Conservation (phyloP, 2,329 filamentous ascomycete species). For the Monosporascus sp. region DNA sequence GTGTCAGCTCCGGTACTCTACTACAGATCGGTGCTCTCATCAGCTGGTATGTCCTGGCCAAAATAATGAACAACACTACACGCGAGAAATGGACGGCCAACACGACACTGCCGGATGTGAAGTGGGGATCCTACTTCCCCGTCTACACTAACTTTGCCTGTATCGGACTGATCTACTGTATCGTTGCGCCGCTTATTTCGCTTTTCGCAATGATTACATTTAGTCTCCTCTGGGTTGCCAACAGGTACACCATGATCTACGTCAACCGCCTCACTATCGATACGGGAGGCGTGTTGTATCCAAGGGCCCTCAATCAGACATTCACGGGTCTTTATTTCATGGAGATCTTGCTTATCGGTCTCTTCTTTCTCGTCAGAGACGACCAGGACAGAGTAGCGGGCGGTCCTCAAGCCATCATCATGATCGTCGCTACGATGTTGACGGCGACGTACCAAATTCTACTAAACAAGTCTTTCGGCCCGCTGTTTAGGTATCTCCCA, state of each 20-base stretch:
- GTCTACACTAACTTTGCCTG: slow-evolving; percentile 96
- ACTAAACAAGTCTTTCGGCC: slow-evolving; percentile 77
- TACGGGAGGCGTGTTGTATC: slow-evolving; percentile 88
- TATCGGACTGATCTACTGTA: slow-evolving; percentile 82
- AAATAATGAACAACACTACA: slow-evolving; percentile 75
- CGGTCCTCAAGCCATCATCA: slow-evolving; percentile 72
- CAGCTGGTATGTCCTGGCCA: slow-evolving; percentile 76
- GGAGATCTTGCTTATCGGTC: slow-evolving; percentile 81
- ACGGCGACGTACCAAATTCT: slow-evolving; percentile 75
- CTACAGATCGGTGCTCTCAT: slow-evolving; percentile 76
- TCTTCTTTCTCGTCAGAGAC: slow-evolving; percentile 76
- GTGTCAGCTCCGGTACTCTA: slow-evolving; percentile 82
- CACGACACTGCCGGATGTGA: slow-evolving; percentile 68
- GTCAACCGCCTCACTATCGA: slow-evolving; percentile 86
- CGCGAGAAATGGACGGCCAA: slow-evolving; percentile 81
- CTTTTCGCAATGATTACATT: slow-evolving; percentile 94
- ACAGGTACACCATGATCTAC: slow-evolving; percentile 95
- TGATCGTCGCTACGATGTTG: slow-evolving; percentile 68
- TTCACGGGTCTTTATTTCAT: slow-evolving; percentile 95
- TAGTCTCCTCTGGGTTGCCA: slow-evolving; percentile 83
- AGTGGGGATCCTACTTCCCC: slow-evolving; percentile 92
- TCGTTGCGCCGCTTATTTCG: slow-evolving; percentile 85
- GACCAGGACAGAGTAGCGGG: slow-evolving; percentile 51
- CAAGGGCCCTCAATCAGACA: slow-evolving; percentile 87
- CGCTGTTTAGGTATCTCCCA: slow-evolving; percentile 81